These are phyloP conservation scores for Plasmopara halstedii DNA, from an alignment of 352 stramenopile species.

Conservation along the genomic window DNA sequence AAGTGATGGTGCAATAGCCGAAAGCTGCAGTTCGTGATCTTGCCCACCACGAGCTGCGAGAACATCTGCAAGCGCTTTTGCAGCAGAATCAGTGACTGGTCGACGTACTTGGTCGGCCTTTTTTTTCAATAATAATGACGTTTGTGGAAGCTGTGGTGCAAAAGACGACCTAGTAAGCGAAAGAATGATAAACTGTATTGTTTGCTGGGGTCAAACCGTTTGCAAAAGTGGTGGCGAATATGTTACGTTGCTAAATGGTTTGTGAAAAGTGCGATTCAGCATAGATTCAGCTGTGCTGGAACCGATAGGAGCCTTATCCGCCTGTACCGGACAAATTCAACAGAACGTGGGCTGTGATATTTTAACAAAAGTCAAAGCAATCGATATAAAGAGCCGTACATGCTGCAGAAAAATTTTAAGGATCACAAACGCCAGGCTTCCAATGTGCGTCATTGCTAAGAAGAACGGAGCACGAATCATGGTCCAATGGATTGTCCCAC, in stretches of 20 bases:
- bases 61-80: slow-evolving; percentile 14
- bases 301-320: slow-evolving; percentile 17
- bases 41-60: slow-evolving; percentile 11
- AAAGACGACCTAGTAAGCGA: not conserved
- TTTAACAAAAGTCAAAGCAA: not conserved
- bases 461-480: slow-evolving; percentile 61
- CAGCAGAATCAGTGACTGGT: slow-evolving; percentile 13
- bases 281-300: slow-evolving; percentile 1
- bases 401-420: slow-evolving; percentile 80
- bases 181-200: not conserved
- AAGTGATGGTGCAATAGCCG: not conserved
- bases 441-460: slow-evolving; percentile 49
- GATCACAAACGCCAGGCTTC: slow-evolving; percentile 48
- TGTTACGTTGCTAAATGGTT: slow-evolving; percentile 30
- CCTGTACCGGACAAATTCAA: slow-evolving; percentile 8
- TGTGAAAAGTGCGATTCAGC: slow-evolving; percentile 4
- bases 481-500: slow-evolving; percentile 68
- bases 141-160: slow-evolving; percentile 7
- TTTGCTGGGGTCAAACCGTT: slow-evolving; percentile 8
- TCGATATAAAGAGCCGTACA: slow-evolving; percentile 13
- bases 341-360: not conserved
- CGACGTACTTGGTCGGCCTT: slow-evolving; percentile 20
- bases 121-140: slow-evolving; percentile 10
- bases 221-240: slow-evolving; percentile 23
- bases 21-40: slow-evolving; percentile 11